Percentiles rank a stretch among this genome's conserved stretches.
Conservation (phyloP, 192 early-diverging fungal species). For the Backusella morwellensis region DNA sequence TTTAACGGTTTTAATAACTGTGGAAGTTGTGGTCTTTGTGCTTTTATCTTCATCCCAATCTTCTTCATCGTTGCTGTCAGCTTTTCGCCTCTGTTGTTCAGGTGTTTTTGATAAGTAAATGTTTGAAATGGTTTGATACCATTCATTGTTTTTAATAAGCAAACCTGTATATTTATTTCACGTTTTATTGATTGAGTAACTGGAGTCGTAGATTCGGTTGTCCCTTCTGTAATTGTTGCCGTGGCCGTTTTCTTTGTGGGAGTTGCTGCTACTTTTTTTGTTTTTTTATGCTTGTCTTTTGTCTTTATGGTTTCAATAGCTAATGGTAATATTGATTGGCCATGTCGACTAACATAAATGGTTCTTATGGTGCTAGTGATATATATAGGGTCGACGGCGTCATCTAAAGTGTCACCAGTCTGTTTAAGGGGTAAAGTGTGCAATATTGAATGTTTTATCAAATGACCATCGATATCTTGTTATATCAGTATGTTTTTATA, state of each 20-base stretch:
- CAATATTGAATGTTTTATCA: background rate
- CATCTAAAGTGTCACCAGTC: background rate
- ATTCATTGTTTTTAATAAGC: background rate
- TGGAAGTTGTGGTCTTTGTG: background rate
- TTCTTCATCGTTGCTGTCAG: background rate
- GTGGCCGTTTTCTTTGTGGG: background rate
- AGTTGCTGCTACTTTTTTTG: background rate
- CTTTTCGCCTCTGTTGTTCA: background rate
- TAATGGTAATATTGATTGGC: background rate
- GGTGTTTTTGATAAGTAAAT: background rate
- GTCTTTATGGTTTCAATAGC: background rate
- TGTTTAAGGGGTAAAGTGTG: background rate
- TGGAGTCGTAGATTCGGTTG: background rate
- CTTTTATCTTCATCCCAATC: background rate
- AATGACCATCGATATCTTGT: background rate
- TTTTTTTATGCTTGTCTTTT: background rate
- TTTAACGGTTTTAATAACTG: background rate
- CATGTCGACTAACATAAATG: background rate
- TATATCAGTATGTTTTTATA: background rate
- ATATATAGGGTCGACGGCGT: background rate
- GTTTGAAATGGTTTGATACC: background rate
- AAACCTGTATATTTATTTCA: background rate
- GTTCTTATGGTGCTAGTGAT: background rate
- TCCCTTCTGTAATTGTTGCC: background rate
- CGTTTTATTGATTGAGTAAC: background rate